Percentiles rank a stretch among this genome's conserved stretches.
Evolutionary conservation across 176 grass and related monocot genomes (phyloP).

Genomic region (Ampelocalamus luodianensis): DNA sequence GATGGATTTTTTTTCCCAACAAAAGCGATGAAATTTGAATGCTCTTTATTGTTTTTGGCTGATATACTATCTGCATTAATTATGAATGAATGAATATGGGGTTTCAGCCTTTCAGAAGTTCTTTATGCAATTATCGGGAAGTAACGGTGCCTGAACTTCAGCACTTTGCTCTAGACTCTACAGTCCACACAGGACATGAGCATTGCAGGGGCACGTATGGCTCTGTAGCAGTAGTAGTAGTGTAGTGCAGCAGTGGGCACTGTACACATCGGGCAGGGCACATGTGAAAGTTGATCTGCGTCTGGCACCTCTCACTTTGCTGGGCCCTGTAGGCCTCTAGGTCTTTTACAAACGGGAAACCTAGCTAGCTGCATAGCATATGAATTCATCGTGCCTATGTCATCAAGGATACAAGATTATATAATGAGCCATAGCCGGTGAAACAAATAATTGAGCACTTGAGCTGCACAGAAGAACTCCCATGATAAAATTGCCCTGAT

Average conservation of each 20-base stretch:
- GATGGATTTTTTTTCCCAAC: neutral
- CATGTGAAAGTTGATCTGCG: slow-evolving; percentile 35
- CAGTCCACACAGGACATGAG: neutral
- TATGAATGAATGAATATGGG: neutral
- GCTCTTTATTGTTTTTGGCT: neutral
- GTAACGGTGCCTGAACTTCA: slow-evolving; percentile 36
- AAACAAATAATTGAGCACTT: neutral
- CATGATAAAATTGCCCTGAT: too few species aligned
- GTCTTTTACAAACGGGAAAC: neutral
- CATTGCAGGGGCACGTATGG: slow-evolving; percentile 42
- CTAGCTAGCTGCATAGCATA: neutral
- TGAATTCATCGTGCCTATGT: neutral
- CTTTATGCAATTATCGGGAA: slow-evolving; percentile 31
- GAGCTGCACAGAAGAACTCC: neutral
- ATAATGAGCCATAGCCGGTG: neutral
- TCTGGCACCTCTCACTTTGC: slow-evolving; percentile 32
- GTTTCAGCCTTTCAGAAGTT: neutral
- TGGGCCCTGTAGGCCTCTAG: slow-evolving; percentile 6
- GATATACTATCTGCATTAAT: neutral
- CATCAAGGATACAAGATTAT: neutral
- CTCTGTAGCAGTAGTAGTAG: slow-evolving; percentile 25
- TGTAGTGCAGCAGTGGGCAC: slow-evolving; percentile 28
- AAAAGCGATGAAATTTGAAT: neutral
- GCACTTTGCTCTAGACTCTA: slow-evolving; percentile 30
- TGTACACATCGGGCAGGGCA: slow-evolving; percentile 41